Evolutionary conservation across 2,329 filamentous ascomycete species (phyloP).

Genomic region (Calonectria pseudoturangicola): DNA sequence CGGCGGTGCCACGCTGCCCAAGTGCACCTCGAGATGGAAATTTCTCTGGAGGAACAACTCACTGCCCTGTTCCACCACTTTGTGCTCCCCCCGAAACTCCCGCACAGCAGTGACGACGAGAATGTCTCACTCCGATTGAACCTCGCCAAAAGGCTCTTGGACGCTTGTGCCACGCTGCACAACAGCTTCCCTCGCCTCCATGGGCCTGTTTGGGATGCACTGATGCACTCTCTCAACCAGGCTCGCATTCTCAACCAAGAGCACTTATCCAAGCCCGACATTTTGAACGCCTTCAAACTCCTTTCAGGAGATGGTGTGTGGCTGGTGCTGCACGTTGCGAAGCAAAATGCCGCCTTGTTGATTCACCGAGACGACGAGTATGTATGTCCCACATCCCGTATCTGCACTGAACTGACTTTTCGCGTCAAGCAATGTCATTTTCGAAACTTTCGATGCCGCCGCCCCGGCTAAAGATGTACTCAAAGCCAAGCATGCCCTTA

Average conservation of each 20-base stretch:
- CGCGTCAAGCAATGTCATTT: slow-evolving; percentile 58
- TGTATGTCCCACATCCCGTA: slow-evolving; percentile 33
- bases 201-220: not conserved
- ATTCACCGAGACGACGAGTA: slow-evolving; percentile 54
- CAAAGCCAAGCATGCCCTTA: slow-evolving; percentile 68
- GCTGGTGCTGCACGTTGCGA: slow-evolving; percentile 45
- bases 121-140: slow-evolving; percentile 38
- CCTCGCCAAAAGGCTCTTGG: slow-evolving; percentile 41
- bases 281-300: slow-evolving; percentile 12
- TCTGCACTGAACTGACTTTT: slow-evolving; percentile 33
- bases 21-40: no score
- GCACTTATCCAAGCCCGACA: not conserved
- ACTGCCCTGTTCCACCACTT: slow-evolving; percentile 53
- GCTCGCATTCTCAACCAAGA: slow-evolving; percentile 27
- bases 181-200: not conserved
- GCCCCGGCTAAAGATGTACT: slow-evolving; percentile 72
- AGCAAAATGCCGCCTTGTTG: slow-evolving; percentile 58
- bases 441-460: slow-evolving; percentile 77
- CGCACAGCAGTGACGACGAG: slow-evolving; percentile 48
- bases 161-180: slow-evolving; percentile 43
- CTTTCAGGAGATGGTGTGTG: slow-evolving; percentile 25
- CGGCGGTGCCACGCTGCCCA: no score
- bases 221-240: slow-evolving; percentile 32
- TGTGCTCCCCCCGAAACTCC: slow-evolving; percentile 49
- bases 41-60: not conserved